Evolutionary conservation across 2,329 filamentous ascomycete genomes (phyloP).

Genomic region (Fusarium sp.): DNA sequence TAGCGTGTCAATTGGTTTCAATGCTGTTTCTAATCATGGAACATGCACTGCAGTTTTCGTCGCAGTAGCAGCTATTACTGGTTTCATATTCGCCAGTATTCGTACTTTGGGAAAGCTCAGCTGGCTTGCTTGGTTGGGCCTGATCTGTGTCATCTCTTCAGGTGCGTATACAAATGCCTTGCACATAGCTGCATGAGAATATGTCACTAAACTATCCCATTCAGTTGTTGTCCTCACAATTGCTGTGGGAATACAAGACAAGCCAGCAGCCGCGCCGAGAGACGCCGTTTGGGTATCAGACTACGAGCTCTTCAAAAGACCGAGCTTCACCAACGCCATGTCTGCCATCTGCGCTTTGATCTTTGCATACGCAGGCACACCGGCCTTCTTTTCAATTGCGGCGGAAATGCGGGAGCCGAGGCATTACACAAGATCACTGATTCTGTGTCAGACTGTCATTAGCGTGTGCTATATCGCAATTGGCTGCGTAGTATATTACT

Average conservation of each 20-base stretch:
- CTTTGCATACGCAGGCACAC: slow-evolving; percentile 56
- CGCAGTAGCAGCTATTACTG: slow-evolving; percentile 50
- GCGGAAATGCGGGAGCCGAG: slow-evolving; percentile 53
- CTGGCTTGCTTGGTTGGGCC: slow-evolving; percentile 52
- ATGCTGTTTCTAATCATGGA: slow-evolving; percentile 56
- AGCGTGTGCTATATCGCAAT: slow-evolving; percentile 53
- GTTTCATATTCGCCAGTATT: slow-evolving; percentile 52
- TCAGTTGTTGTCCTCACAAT: slow-evolving; percentile 40
- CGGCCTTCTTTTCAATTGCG: slow-evolving; percentile 52
- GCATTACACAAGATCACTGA: slow-evolving; percentile 37
- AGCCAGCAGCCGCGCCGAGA: slow-evolving; percentile 30
- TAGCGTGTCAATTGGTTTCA: slow-evolving; percentile 57
- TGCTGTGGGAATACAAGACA: slow-evolving; percentile 40
- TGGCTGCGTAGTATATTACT: slow-evolving; percentile 60
- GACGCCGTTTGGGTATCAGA: slow-evolving; percentile 24
- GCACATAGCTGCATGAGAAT: no score
- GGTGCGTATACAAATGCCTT: background rate
- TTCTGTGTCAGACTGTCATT: slow-evolving; percentile 48
- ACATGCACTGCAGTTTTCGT: slow-evolving; percentile 58
- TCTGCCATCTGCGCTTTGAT: slow-evolving; percentile 52
- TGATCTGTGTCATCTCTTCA: slow-evolving; percentile 22
- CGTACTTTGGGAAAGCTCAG: slow-evolving; percentile 52
- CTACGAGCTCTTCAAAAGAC: slow-evolving; percentile 8
- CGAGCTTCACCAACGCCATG: slow-evolving; percentile 39
- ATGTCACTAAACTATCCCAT: background rate